These are phyloP conservation scores for Shiraia bambusicola DNA, from an alignment of 2,329 filamentous ascomycete genomes.

Conservation along the genomic window DNA sequence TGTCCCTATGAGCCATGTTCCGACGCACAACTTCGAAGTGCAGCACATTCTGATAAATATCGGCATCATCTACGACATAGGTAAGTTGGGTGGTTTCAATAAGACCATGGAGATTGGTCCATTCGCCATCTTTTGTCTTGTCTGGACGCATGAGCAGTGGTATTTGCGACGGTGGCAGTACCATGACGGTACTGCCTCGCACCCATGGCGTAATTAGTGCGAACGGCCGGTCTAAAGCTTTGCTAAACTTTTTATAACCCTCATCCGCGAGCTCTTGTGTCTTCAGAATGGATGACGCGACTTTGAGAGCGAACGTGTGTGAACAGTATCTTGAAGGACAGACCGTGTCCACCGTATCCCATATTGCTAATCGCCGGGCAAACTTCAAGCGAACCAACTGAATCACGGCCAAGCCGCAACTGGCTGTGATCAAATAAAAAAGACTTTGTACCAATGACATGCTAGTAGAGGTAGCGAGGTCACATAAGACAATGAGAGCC, in stretches of 20 bases:
- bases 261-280: not conserved
- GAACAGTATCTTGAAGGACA: not conserved
- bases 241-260: conserved; percentile 5
- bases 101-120: conserved; percentile 1
- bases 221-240: conserved; percentile 3
- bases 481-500: no score
- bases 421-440: no score
- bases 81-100: conserved; percentile 4
- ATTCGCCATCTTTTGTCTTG: conserved; percentile 1
- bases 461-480: no score
- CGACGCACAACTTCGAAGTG: conserved; percentile 8
- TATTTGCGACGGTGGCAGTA: conserved; percentile 6
- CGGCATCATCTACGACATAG: conserved; percentile 6
- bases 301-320: not conserved
- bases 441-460: no score
- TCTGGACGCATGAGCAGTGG: conserved; percentile 4
- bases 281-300: not conserved
- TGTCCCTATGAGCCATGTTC: conserved; percentile 4
- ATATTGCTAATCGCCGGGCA: no score
- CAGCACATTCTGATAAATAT: conserved; percentile 5
- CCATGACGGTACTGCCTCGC: conserved; percentile 1
- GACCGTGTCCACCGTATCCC: not conserved
- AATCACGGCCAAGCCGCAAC: no score
- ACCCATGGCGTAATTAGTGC: conserved; percentile 4
- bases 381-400: no score